Evolutionary conservation across 805 yeast genomes (phyloP).

Genomic region (Starmerella floris): DNA sequence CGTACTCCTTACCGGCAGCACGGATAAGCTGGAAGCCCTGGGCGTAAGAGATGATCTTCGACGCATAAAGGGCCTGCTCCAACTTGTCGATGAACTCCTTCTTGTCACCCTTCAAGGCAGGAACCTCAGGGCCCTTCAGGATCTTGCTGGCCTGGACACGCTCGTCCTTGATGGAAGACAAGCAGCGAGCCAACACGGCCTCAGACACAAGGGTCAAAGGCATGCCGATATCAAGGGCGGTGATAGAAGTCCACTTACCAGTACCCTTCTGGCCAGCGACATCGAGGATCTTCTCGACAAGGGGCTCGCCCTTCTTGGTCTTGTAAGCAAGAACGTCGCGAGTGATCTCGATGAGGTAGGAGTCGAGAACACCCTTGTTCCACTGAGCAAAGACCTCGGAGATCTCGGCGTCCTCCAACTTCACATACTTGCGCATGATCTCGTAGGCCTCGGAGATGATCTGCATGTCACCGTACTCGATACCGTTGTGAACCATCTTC

Average conservation of each 20-base stretch:
- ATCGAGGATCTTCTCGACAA: slow-evolving; percentile 93
- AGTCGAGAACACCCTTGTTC: slow-evolving; percentile 96
- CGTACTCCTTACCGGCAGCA: slow-evolving; percentile 94
- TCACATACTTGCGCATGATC: slow-evolving; percentile 86
- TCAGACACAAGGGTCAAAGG: slow-evolving; percentile 97
- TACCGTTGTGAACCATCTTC: slow-evolving; percentile 99
- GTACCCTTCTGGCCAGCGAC: slow-evolving; percentile 99
- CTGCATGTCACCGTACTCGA: slow-evolving; percentile 99
- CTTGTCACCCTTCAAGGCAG: slow-evolving; percentile 60
- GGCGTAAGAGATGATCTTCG: slow-evolving; percentile 95
- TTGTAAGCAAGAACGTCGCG: slow-evolving; percentile 83
- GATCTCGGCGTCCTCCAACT: slow-evolving; percentile 79
- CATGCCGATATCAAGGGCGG: slow-evolving; percentile 94
- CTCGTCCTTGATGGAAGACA: slow-evolving; percentile 84
- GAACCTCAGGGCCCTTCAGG: slow-evolving; percentile 63
- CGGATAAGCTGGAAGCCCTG: slow-evolving; percentile 99
- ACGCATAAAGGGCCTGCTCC: slow-evolving; percentile 96
- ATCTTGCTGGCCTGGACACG: slow-evolving; percentile 72
- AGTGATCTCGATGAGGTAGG: slow-evolving; percentile 92
- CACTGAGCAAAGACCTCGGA: slow-evolving; percentile 82
- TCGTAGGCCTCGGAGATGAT: slow-evolving; percentile 96
- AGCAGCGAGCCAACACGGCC: slow-evolving; percentile 94
- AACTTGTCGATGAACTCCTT: slow-evolving; percentile 76
- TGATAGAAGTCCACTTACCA: slow-evolving; percentile 99
- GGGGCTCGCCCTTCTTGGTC: slow-evolving; percentile 81